phyloP scores from a whole-genome alignment of 1,139 yeast species.

The Pichia sp. region DNA sequence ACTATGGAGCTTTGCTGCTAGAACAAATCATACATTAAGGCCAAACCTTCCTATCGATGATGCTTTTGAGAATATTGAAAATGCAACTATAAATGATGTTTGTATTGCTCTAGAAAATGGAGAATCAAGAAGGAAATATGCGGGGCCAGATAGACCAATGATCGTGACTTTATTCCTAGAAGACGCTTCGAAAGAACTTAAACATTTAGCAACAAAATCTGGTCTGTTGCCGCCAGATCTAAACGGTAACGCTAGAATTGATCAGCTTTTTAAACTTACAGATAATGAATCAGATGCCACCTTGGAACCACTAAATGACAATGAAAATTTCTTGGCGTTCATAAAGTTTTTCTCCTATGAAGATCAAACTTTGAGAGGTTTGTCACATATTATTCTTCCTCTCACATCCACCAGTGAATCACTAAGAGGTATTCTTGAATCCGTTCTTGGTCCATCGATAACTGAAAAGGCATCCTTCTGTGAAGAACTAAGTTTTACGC shows the following conservation, averaged over 20 bases:
- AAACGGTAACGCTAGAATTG: conserved; percentile 5
- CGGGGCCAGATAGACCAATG: conserved; percentile 14
- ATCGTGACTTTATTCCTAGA: conserved; percentile 22
- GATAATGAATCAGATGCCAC: conserved; percentile 12
- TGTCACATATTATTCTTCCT: conserved; percentile 55
- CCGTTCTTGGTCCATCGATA: conserved; percentile 39
- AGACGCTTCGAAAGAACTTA: conserved; percentile 20
- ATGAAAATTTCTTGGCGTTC: conserved; percentile 45
- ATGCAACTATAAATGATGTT: conserved; percentile 23
- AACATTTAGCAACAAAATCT: conserved; percentile 8
- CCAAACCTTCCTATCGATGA: conserved; percentile 46
- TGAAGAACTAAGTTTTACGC: conserved; percentile 68
- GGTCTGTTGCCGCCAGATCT: neutral
- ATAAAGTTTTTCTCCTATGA: conserved; percentile 63
- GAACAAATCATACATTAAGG: conserved; percentile 71
- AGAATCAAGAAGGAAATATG: conserved; percentile 11
- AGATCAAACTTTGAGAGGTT: conserved; percentile 49
- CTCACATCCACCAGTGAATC: conserved; percentile 41
- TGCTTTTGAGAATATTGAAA: conserved; percentile 25
- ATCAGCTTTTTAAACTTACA: conserved; percentile 10
- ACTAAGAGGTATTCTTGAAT: conserved; percentile 38
- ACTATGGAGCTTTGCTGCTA: conserved; percentile 58
- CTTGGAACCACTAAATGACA: conserved; percentile 19
- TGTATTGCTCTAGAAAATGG: conserved; percentile 18
- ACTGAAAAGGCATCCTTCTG: conserved; percentile 39